Percentiles rank a stretch among this genome's conserved stretches.
These are phyloP conservation scores for Lentinula detonsa DNA, from an alignment of 768 basidiomycete genomes.

Conservation along the genomic window DNA sequence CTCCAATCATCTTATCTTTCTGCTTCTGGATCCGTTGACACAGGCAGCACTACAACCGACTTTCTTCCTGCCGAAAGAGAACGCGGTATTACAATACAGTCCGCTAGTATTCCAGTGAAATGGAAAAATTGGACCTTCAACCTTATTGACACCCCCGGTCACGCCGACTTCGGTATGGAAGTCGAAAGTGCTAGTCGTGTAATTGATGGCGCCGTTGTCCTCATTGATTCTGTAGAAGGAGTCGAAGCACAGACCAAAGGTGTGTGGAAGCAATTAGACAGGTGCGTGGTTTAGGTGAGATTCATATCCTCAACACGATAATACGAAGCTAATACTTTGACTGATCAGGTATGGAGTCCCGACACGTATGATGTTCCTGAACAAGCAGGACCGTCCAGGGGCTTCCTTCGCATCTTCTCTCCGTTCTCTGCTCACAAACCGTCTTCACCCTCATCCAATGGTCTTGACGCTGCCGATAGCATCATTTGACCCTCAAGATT, in stretches of 20 bases:
- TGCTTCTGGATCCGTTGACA: slow-evolving; percentile 77
- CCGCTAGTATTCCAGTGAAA: slow-evolving; percentile 82
- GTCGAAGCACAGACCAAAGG: slow-evolving; percentile 88
- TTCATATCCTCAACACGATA: not conserved
- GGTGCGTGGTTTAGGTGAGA: slow-evolving; percentile 46
- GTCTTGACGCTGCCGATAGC: slow-evolving; percentile 69
- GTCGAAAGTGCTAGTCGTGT: slow-evolving; percentile 91
- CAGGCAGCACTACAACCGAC: slow-evolving; percentile 87
- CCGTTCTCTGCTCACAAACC: slow-evolving; percentile 65
- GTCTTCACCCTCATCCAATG: slow-evolving; percentile 71
- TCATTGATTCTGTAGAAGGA: slow-evolving; percentile 88
- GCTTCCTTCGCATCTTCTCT: slow-evolving; percentile 72
- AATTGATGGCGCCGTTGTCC: slow-evolving; percentile 82
- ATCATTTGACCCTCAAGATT: slow-evolving; percentile 63
- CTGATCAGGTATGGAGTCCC: slow-evolving; percentile 66
- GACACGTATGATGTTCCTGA: slow-evolving; percentile 75
- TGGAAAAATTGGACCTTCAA: slow-evolving; percentile 87
- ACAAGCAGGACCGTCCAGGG: slow-evolving; percentile 85
- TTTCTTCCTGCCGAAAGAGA: slow-evolving; percentile 87
- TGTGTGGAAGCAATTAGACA: slow-evolving; percentile 83
- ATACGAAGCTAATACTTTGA: not conserved
- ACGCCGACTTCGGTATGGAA: slow-evolving; percentile 96
- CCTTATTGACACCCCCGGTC: slow-evolving; percentile 86
- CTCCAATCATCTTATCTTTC: slow-evolving; percentile 69
- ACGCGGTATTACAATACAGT: slow-evolving; percentile 88